Percentiles rank a stretch among this genome's conserved stretches.
Conservation (phyloP, 1,284 basidiomycete genomes). For the Tylopilus orsonianus region DNA sequence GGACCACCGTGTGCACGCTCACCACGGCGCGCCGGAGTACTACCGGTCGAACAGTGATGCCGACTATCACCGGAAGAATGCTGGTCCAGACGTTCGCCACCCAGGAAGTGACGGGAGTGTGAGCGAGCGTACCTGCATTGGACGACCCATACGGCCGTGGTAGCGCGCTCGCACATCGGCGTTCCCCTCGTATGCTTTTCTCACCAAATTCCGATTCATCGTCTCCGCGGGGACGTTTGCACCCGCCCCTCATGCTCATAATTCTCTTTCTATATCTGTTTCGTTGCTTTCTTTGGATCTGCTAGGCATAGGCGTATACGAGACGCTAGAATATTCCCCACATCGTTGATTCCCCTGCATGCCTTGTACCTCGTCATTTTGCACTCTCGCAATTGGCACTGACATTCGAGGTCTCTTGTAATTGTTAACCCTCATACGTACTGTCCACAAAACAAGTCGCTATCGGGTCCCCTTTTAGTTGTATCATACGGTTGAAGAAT, state of each 20-base stretch:
- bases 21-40: conserved; percentile 18
- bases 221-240: no score
- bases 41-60: conserved; percentile 9
- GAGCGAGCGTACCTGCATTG: conserved; percentile 21
- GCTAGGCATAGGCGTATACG: not conserved
- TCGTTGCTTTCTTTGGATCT: conserved; percentile 15
- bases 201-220: not conserved
- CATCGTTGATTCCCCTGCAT: conserved; percentile 22
- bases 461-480: conserved; percentile 10
- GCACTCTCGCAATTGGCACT: conserved; percentile 9
- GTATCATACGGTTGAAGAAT: conserved; percentile 22
- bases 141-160: conserved; percentile 36
- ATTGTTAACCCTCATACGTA: not conserved
- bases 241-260: conserved; percentile 1
- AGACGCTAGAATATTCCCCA: conserved; percentile 20
- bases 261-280: not conserved
- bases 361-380: conserved; percentile 14
- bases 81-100: conserved; percentile 23
- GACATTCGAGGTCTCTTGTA: conserved; percentile 13
- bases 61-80: conserved; percentile 19
- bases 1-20: conserved; percentile 17
- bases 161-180: conserved; percentile 16
- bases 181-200: not conserved
- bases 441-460: conserved; percentile 1
- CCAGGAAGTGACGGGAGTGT: conserved; percentile 31